Evolutionary conservation across 2,329 filamentous ascomycete species (phyloP).

Genomic region (Penicillium polonicum): DNA sequence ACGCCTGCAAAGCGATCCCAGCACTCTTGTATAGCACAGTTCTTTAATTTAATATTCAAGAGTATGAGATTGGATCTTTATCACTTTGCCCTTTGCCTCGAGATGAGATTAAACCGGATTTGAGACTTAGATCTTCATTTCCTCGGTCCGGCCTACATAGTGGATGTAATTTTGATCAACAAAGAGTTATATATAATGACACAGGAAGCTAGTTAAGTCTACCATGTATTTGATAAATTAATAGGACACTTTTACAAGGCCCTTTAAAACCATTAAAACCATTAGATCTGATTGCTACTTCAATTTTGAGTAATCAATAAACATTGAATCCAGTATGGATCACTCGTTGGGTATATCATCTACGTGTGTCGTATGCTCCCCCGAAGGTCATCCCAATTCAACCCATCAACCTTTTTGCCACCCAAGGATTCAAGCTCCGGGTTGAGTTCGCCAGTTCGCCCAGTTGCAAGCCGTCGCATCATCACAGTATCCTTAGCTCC

Average conservation of each 20-base stretch:
- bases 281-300: constrained; percentile 16
- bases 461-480: constrained; percentile 69
- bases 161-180: not conserved
- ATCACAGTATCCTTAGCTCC: constrained; percentile 71
- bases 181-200: not conserved
- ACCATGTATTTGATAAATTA: not conserved
- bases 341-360: constrained; percentile 17
- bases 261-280: not conserved
- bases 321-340: constrained; percentile 7
- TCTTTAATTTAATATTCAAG: not conserved
- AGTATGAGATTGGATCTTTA: not conserved
- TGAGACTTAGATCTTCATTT: not conserved
- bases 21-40: not conserved
- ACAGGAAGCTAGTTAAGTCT: not conserved
- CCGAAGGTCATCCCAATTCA: constrained; percentile 53
- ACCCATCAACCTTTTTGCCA: constrained; percentile 49
- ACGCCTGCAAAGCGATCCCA: not conserved
- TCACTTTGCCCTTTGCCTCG: not conserved
- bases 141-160: not conserved
- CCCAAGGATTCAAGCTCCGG: constrained; percentile 38
- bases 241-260: not conserved
- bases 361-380: constrained; percentile 35
- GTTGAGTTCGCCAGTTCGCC: constrained; percentile 46
- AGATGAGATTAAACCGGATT: not conserved
- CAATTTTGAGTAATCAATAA: constrained; percentile 10